These are phyloP conservation scores for Chaetothyriales sp. DNA, from an alignment of 2,329 filamentous ascomycete genomes.

Conservation along the genomic window DNA sequence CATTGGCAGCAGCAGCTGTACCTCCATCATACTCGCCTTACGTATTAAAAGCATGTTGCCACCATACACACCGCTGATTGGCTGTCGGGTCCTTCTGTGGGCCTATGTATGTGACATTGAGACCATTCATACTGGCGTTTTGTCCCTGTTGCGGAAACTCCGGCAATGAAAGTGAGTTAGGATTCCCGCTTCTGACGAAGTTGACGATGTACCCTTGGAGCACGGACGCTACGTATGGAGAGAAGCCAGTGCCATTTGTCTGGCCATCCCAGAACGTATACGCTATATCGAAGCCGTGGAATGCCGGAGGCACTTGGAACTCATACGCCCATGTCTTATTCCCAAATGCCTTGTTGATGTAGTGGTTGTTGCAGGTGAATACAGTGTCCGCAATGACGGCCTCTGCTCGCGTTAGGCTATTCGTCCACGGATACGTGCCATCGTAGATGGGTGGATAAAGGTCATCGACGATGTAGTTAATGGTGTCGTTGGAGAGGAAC, in stretches of 20 bases:
- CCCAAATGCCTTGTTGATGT: constrained; percentile 36
- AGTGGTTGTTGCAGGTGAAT: constrained; percentile 42
- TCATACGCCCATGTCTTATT: constrained; percentile 41
- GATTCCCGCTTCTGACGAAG: constrained; percentile 24
- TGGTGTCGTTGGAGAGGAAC: constrained; percentile 15
- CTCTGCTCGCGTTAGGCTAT: constrained; percentile 29
- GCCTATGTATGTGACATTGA: constrained; percentile 31
- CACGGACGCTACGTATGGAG: constrained; percentile 22
- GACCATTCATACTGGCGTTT: constrained; percentile 30
- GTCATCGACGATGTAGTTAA: constrained; percentile 32
- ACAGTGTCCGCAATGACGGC: constrained; percentile 31
- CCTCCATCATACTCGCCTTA: not conserved
- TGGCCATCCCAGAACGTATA: constrained; percentile 39
- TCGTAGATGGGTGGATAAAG: constrained; percentile 41
- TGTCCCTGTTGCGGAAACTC: constrained; percentile 36
- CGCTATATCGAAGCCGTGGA: constrained; percentile 39
- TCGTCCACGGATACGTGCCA: constrained; percentile 35
- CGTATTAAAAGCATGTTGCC: constrained; percentile 29
- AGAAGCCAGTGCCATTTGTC: constrained; percentile 23
- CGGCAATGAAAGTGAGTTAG: constrained; percentile 25
- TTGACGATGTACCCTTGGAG: constrained; percentile 28
- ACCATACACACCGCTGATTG: constrained; percentile 39
- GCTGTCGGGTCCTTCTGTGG: constrained; percentile 33
- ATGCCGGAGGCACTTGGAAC: constrained; percentile 39
- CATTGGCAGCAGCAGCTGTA: too few relatives aligned